These are phyloP conservation scores for Digitaria exilis DNA, from an alignment of 202 grass and related monocot species.

Conservation along the genomic window DNA sequence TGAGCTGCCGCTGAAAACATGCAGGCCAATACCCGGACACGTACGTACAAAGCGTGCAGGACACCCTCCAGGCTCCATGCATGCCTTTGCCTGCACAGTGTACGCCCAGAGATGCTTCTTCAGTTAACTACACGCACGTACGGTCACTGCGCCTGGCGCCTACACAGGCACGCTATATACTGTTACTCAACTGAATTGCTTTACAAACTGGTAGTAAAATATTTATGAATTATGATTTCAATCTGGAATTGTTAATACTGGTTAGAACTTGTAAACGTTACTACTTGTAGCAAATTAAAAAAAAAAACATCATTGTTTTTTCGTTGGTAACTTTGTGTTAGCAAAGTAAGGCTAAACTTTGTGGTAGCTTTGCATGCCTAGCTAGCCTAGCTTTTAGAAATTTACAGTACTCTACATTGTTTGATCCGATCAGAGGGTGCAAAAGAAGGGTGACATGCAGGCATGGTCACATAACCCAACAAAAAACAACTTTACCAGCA, in stretches of 20 bases:
- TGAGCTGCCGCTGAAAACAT: slow-evolving; percentile 3
- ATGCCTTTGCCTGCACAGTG: slow-evolving; percentile 6
- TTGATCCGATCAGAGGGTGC: not conserved
- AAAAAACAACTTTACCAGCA: slow-evolving; percentile 52
- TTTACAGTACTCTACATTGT: not conserved
- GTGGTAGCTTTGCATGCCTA: not conserved
- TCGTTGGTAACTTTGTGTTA: not conserved
- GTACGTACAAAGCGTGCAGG: slow-evolving; percentile 44
- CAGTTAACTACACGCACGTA: slow-evolving; percentile 2
- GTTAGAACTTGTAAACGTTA: no score
- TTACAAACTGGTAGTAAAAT: no score
- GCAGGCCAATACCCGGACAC: slow-evolving; percentile 37
- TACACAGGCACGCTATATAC: not conserved
- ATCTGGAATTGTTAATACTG: no score
- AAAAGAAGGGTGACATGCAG: not conserved
- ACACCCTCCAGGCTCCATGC: not conserved
- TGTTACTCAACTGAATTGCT: not conserved
- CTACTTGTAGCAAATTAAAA: no score
- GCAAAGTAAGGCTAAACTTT: not conserved
- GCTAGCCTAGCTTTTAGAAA: not conserved
- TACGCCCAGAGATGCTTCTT: not conserved
- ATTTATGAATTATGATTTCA: no score
- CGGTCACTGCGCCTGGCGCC: not conserved
- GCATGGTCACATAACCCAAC: slow-evolving; percentile 55
- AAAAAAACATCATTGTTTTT: no score